Percentiles rank a stretch among this genome's conserved stretches.
These are phyloP conservation scores for Trametes pubescens DNA, from an alignment of 1,284 basidiomycete species.

Conservation along the genomic window DNA sequence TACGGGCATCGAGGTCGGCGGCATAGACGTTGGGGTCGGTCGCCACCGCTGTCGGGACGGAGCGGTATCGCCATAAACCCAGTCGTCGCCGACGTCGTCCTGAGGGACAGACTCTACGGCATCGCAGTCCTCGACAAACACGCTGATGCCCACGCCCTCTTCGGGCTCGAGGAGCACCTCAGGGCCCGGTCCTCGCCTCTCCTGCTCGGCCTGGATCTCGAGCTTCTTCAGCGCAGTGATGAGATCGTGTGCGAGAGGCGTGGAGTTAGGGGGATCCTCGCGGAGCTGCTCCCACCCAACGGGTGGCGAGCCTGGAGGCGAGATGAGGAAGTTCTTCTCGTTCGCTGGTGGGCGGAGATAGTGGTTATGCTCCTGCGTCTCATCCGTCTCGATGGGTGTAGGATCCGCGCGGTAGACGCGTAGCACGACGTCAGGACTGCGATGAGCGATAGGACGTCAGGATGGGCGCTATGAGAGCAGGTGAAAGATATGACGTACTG, in stretches of 20 bases:
- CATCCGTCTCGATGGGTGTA: conserved; percentile 61
- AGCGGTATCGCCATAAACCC: conserved; percentile 68
- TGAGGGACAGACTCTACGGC: conserved; percentile 35
- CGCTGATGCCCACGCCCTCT: conserved; percentile 76
- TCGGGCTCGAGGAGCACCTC: conserved; percentile 71
- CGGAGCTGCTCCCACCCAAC: conserved; percentile 94
- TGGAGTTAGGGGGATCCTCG: conserved; percentile 92
- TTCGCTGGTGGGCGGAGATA: conserved; percentile 81
- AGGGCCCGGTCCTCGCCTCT: conserved; percentile 46
- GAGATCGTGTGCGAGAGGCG: conserved; percentile 91
- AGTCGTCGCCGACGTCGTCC: conserved; percentile 49
- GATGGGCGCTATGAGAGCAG: conserved; percentile 17
- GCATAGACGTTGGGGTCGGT: conserved; percentile 59
- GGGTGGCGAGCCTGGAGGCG: conserved; percentile 97
- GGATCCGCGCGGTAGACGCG: conserved; percentile 84
- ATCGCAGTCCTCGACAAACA: conserved; percentile 75
- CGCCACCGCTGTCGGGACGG: conserved; percentile 59
- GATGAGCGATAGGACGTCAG: conserved; percentile 15
- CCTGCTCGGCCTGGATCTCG: conserved; percentile 54
- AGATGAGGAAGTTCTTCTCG: conserved; percentile 97
- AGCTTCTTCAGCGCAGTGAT: conserved; percentile 77
- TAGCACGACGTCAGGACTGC: conserved; percentile 62
- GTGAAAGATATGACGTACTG: conserved; percentile 51
- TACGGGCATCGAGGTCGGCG: conserved; percentile 54
- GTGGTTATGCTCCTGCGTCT: conserved; percentile 50